A percentile compares a stretch with the other conserved stretches of the same genome.
Conservation (phyloP, 148 eudicot genomes). For the Nepenthes mirabilis region DNA sequence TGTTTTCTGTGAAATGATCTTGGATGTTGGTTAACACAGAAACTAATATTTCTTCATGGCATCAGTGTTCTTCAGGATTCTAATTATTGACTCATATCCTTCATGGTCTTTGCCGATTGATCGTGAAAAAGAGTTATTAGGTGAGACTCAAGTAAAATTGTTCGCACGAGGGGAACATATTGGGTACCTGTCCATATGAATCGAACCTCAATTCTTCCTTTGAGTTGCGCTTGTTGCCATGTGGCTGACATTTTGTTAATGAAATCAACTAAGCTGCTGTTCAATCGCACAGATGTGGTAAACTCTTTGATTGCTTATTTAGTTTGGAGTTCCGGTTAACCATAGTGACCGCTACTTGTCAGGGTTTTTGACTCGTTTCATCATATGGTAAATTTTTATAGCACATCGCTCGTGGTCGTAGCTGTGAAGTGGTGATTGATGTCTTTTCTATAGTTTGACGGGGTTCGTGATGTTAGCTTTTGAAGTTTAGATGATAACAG, state of each 20-base stretch:
- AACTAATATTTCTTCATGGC: background rate
- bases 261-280: conserved; percentile 2
- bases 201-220: conserved; percentile 10
- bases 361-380: background rate
- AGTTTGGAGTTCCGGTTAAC: background rate
- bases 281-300: conserved; percentile 17
- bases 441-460: too few species aligned
- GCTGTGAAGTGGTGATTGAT: background rate
- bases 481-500: too few species aligned
- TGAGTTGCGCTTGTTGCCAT: conserved; percentile 2
- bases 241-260: background rate
- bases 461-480: too few species aligned
- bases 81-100: conserved; percentile 4
- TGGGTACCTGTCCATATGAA: conserved; percentile 9
- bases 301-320: background rate
- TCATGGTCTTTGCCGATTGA: background rate
- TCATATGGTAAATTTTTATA: background rate
- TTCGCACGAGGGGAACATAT: conserved; percentile 2
- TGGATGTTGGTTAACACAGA: conserved; percentile 1
- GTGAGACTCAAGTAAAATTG: too few species aligned
- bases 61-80: background rate
- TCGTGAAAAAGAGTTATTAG: background rate
- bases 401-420: background rate
- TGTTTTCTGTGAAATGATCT: background rate
- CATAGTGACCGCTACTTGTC: background rate